Evolutionary conservation across 345 rosid species (phyloP).

Genomic region (Physaria fendleri): DNA sequence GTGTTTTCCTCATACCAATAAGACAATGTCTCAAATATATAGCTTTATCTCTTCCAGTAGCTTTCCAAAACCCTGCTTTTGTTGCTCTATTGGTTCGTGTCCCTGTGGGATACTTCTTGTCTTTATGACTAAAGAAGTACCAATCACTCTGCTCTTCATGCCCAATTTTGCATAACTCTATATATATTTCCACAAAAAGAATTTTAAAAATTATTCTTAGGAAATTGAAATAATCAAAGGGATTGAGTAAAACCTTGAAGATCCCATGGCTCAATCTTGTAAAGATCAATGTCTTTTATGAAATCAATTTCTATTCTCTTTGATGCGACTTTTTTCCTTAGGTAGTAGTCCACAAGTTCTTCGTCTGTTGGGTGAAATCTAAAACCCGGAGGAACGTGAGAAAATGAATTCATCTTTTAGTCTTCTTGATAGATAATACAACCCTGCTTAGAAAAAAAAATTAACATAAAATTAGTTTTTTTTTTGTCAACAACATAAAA

Average conservation of each 20-base stretch:
- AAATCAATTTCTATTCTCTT: constrained; percentile 72
- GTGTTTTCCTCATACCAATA: constrained; percentile 95
- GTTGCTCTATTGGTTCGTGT: constrained; percentile 98
- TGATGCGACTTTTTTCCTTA: constrained; percentile 62
- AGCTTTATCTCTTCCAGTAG: constrained; percentile 97
- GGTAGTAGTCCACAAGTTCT: constrained; percentile 83
- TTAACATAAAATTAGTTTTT: not conserved
- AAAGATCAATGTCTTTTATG: constrained; percentile 74
- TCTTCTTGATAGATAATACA: constrained; percentile 7
- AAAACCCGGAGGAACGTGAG: constrained; percentile 82
- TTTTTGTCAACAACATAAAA: too few relatives aligned
- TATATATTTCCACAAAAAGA: constrained; percentile 2
- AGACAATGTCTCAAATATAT: constrained; percentile 67
- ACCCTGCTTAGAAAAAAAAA: constrained; percentile 27
- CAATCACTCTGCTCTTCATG: constrained; percentile 91
- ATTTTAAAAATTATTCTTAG: not conserved
- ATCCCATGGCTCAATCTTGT: constrained; percentile 87
- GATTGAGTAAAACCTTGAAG: constrained; percentile 49
- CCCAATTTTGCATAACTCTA: constrained; percentile 82
- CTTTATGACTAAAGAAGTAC: constrained; percentile 99
- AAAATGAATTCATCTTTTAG: constrained; percentile 52
- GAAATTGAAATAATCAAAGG: not conserved
- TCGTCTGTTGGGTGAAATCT: constrained; percentile 83
- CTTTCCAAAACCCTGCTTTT: constrained; percentile 98
- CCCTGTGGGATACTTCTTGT: constrained; percentile 97